A percentile compares a stretch with the other conserved stretches of the same genome.
These are phyloP conservation scores for Aspergillus glaucus DNA, from an alignment of 2,329 filamentous ascomycete genomes.

Conservation along the genomic window DNA sequence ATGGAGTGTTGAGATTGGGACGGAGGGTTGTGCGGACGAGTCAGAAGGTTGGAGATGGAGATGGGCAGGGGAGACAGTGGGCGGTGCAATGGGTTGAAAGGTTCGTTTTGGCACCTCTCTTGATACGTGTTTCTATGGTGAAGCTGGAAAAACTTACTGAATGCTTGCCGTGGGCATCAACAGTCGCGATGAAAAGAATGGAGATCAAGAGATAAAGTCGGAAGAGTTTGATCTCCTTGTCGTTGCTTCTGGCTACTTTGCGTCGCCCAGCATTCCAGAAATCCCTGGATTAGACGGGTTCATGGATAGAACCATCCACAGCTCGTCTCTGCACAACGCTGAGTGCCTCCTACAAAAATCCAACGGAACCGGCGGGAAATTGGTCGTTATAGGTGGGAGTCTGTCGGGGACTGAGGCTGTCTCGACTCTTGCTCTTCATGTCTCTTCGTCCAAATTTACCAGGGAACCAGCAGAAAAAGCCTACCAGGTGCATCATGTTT, in stretches of 20 bases:
- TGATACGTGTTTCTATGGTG: background rate
- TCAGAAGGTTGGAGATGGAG: constrained; percentile 7
- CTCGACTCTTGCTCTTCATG: constrained; percentile 62
- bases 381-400: constrained; percentile 71
- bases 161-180: background rate
- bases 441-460: constrained; percentile 56
- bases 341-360: constrained; percentile 10
- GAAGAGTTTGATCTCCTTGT: constrained; percentile 62
- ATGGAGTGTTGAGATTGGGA: constrained; percentile 45
- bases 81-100: constrained; percentile 32
- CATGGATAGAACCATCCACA: constrained; percentile 56
- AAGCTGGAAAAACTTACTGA: no score
- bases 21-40: constrained; percentile 33
- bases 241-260: constrained; percentile 71
- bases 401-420: constrained; percentile 78
- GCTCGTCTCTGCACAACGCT: constrained; percentile 58
- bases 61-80: constrained; percentile 22
- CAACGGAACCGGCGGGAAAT: constrained; percentile 46
- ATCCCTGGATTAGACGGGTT: constrained; percentile 28
- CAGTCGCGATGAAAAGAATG: background rate
- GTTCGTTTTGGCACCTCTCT: constrained; percentile 8
- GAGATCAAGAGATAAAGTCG: constrained; percentile 5
- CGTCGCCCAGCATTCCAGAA: constrained; percentile 51
- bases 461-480: background rate
- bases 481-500: constrained; percentile 58